phyloP scores from a whole-genome alignment of 768 basidiomycete genomes.

The Zangia roseola region DNA sequence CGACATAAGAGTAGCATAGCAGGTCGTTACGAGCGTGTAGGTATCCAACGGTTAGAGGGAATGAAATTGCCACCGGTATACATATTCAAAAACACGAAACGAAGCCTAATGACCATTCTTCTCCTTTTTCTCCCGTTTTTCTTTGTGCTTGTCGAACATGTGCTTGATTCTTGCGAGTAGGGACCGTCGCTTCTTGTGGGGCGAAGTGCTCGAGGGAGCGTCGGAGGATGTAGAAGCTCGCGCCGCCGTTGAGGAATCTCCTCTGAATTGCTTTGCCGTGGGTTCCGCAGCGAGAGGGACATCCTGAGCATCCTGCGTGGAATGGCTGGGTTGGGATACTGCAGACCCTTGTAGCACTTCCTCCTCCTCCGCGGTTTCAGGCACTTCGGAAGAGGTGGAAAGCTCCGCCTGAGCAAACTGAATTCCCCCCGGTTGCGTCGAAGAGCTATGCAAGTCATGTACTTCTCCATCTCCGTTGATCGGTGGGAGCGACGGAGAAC shows the following conservation, averaged over 20 bases:
- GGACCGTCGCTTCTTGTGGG: conserved; percentile 51
- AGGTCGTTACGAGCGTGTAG: conserved; percentile 11
- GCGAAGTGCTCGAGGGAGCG: conserved; percentile 34
- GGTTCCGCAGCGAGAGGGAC: not conserved
- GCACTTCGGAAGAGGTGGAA: not conserved
- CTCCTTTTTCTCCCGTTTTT: conserved; percentile 37
- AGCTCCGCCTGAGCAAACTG: conserved; percentile 2
- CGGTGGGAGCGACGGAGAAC: conserved; percentile 8
- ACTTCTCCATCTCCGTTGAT: conserved; percentile 11
- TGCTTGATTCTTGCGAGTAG: conserved; percentile 53
- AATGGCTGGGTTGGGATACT: not conserved
- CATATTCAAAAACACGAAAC: not conserved
- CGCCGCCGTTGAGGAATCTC: not conserved
- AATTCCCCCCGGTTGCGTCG: conserved; percentile 23
- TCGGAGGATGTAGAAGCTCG: conserved; percentile 14
- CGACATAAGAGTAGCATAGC: conserved; percentile 16
- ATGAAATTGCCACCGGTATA: not conserved
- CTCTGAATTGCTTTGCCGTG: not conserved
- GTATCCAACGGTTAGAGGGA: conserved; percentile 3
- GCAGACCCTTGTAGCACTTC: not conserved
- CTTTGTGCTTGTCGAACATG: conserved; percentile 52
- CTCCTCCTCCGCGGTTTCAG: conserved; percentile 1
- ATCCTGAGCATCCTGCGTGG: not conserved
- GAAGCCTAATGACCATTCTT: conserved; percentile 22
- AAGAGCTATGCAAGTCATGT: conserved; percentile 8